phyloP scores from a whole-genome alignment of 106 monocot species.

The Dioscorea zingiberensis region DNA sequence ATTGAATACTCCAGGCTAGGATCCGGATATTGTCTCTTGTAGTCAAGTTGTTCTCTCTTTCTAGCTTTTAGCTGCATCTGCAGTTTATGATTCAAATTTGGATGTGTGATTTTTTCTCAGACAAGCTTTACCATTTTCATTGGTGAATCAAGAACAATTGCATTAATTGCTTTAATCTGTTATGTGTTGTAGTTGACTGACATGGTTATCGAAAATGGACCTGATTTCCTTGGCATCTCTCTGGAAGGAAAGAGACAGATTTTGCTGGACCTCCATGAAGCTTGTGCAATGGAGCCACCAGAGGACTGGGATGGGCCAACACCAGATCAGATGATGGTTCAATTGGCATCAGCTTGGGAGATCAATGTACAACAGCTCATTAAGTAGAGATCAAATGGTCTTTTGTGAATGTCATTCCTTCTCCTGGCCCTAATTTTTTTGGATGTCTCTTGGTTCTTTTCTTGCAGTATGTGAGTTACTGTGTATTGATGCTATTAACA shows the following conservation, averaged over 20 bases:
- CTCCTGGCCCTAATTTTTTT: background rate
- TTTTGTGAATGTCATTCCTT: background rate
- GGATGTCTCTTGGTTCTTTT: no score
- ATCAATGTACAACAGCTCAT: slow-evolving; percentile 62
- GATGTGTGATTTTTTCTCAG: no score
- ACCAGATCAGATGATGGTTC: slow-evolving; percentile 45
- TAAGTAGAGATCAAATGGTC: slow-evolving; percentile 12
- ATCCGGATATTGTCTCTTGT: slow-evolving; percentile 81
- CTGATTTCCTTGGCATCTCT: slow-evolving; percentile 41
- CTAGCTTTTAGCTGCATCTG: slow-evolving; percentile 48
- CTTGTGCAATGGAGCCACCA: slow-evolving; percentile 34
- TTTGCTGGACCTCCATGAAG: slow-evolving; percentile 49
- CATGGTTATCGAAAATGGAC: slow-evolving; percentile 50
- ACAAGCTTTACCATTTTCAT: no score
- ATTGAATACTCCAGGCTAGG: slow-evolving; percentile 45
- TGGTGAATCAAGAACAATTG: no score
- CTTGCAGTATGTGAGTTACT: no score
- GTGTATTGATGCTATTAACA: no score
- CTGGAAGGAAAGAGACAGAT: slow-evolving; percentile 46
- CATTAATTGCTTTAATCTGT: background rate
- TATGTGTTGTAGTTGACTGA: slow-evolving; percentile 44
- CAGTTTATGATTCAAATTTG: slow-evolving; percentile 50
- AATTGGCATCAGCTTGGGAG: slow-evolving; percentile 63
- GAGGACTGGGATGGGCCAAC: slow-evolving; percentile 64
- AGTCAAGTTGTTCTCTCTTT: slow-evolving; percentile 77